Evolutionary conservation across 495 filamentous ascomycete genomes (phyloP).

Genomic region (Rhypophila decipiens): DNA sequence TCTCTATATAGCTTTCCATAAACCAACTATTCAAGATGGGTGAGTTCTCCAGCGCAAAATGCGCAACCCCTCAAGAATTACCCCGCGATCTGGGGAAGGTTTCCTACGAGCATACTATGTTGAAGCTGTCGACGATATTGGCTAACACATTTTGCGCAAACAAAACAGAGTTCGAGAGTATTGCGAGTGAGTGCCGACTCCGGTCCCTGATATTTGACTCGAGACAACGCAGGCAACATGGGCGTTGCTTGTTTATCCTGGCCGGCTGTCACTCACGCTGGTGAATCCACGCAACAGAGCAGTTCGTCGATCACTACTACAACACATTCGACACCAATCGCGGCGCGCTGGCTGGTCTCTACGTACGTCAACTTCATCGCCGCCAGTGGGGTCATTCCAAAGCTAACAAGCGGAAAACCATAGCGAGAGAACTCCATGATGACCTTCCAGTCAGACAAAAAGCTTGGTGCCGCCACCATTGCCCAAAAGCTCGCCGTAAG

Average conservation of each 20-base stretch:
- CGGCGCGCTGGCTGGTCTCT: constrained; percentile 56
- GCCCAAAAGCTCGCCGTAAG: constrained; percentile 69
- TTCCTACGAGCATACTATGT: too few species aligned
- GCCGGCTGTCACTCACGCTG: neutral
- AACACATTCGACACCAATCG: constrained; percentile 70
- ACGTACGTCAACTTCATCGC: too few species aligned
- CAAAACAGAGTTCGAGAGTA: constrained; percentile 12
- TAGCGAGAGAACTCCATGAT: constrained; percentile 84
- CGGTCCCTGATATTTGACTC: too few species aligned
- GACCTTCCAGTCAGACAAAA: constrained; percentile 70
- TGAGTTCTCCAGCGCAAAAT: too few species aligned
- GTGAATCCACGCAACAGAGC: constrained; percentile 40
- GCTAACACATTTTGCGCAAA: constrained; percentile 9
- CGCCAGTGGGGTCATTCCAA: too few species aligned
- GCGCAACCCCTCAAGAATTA: too few species aligned
- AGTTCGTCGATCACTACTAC: constrained; percentile 90
- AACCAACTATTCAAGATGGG: too few species aligned
- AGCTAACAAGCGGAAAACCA: constrained; percentile 25
- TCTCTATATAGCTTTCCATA: too few species aligned
- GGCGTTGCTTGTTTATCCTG: neutral
- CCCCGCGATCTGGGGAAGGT: too few species aligned
- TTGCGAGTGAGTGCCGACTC: constrained; percentile 28
- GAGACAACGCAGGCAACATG: neutral
- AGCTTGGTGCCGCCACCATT: constrained; percentile 56
- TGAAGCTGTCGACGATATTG: too few species aligned